Evolutionary conservation across 768 basidiomycete genomes (phyloP).

Genomic region (Boletus patriciae): DNA sequence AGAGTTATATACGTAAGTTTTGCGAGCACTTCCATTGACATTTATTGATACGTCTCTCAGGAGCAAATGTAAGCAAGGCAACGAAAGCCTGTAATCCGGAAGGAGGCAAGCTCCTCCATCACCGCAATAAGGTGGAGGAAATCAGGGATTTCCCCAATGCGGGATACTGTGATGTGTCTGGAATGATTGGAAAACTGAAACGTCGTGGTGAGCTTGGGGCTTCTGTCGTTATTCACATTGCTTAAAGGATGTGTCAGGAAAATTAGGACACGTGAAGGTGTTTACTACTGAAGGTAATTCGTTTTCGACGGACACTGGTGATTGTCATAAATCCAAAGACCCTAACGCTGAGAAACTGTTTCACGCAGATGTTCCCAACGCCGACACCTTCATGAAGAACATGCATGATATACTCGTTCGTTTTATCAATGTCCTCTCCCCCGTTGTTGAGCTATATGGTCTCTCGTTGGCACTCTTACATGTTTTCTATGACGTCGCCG

Average conservation of each 20-base stretch:
- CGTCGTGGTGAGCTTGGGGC: neutral
- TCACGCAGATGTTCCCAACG: no score
- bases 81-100: neutral
- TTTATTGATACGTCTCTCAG: neutral
- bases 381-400: no score
- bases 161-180: neutral
- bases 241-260: neutral
- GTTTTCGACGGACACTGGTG: neutral
- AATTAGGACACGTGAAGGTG: neutral
- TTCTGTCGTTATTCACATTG: neutral
- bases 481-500: conserved; percentile 77
- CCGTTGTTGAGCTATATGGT: conserved; percentile 64
- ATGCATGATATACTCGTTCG: conserved; percentile 29
- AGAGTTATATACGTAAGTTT: neutral
- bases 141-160: neutral
- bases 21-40: neutral
- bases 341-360: neutral
- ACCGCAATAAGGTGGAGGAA: neutral
- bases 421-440: conserved; percentile 66
- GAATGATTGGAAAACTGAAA: neutral
- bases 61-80: neutral
- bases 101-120: neutral
- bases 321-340: neutral
- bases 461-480: conserved; percentile 72
- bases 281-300: neutral